Conservation (phyloP, 1,284 basidiomycete genomes). For the Papiliotrema terrestris region DNA sequence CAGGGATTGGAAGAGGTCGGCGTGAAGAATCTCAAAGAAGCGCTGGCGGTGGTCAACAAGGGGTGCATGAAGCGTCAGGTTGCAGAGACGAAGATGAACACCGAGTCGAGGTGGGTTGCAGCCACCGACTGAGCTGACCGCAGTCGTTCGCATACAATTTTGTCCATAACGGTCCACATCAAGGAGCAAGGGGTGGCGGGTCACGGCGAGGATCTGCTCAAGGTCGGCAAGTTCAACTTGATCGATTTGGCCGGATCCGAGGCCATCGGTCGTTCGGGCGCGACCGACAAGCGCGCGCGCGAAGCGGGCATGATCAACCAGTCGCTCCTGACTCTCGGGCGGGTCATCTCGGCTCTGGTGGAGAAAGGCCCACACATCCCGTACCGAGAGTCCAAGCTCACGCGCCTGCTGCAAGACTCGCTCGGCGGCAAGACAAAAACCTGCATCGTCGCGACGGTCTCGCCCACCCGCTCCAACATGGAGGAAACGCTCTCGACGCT, state of each 20-base stretch:
- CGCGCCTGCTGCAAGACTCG: slow-evolving; percentile 95
- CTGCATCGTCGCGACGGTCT: slow-evolving; percentile 94
- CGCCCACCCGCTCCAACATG: slow-evolving; percentile 84
- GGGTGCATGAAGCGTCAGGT: slow-evolving; percentile 90
- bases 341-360: slow-evolving; percentile 95
- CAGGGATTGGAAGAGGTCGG: slow-evolving; percentile 90
- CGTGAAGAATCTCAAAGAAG: slow-evolving; percentile 79
- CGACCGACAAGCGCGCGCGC: slow-evolving; percentile 88
- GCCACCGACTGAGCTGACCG: not conserved
- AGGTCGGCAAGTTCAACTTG: slow-evolving; percentile 92
- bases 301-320: slow-evolving; percentile 99
- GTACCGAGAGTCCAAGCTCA: slow-evolving; percentile 86
- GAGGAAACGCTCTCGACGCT: slow-evolving; percentile 98
- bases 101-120: slow-evolving; percentile 67
- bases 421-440: slow-evolving; percentile 98
- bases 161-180: slow-evolving; percentile 89
- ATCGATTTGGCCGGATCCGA: slow-evolving; percentile 97
- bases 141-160: slow-evolving; percentile 96
- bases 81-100: slow-evolving; percentile 96
- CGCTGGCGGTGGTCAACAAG: slow-evolving; percentile 77
- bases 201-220: slow-evolving; percentile 79
- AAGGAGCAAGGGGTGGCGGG: slow-evolving; percentile 66
- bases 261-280: slow-evolving; percentile 93
- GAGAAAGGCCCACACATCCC: slow-evolving; percentile 89
- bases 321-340: slow-evolving; percentile 88